Conservation (phyloP, 163 green algal genomes). For the Picocystis sp. region DNA sequence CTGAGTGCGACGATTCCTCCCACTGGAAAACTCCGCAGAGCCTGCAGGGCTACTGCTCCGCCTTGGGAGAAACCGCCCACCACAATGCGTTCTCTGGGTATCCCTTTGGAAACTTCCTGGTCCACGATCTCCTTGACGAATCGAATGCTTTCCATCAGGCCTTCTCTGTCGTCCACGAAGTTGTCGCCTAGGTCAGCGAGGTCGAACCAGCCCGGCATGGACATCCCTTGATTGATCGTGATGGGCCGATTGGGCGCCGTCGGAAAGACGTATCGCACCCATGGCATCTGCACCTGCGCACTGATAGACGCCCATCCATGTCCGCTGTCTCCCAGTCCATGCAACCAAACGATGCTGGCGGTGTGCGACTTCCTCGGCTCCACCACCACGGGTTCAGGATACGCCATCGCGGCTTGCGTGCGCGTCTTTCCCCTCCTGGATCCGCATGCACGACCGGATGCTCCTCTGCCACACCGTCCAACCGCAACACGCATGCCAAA, state of each 20-base stretch:
- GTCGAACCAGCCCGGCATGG: conserved; percentile 61
- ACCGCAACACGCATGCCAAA: no score
- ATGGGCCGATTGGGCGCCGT: conserved; percentile 41
- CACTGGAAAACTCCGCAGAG: conserved; percentile 43
- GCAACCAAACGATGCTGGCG: conserved; percentile 48
- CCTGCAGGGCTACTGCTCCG: conserved; percentile 46
- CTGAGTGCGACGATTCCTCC: conserved; percentile 38
- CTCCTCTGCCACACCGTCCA: no score
- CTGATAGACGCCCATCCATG: conserved; percentile 25
- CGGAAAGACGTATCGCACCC: conserved; percentile 43
- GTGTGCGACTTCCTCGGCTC: conserved; percentile 18
- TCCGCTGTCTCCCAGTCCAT: conserved; percentile 48
- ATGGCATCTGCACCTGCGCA: conserved; percentile 16
- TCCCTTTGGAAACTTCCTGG: conserved; percentile 29
- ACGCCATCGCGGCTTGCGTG: no score
- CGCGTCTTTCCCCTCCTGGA: no score
- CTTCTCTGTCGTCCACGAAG: conserved; percentile 28
- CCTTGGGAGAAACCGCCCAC: conserved; percentile 72
- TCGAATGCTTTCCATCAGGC: conserved; percentile 34
- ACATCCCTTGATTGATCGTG: conserved; percentile 52
- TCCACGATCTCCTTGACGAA: conserved; percentile 49
- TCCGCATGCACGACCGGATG: no score
- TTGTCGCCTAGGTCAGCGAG: conserved; percentile 31
- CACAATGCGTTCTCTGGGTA: conserved; percentile 35
- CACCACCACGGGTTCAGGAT: conserved; percentile 12